These are phyloP conservation scores for Durio zibethinus DNA, from an alignment of 345 rosid genomes.

Conservation along the genomic window DNA sequence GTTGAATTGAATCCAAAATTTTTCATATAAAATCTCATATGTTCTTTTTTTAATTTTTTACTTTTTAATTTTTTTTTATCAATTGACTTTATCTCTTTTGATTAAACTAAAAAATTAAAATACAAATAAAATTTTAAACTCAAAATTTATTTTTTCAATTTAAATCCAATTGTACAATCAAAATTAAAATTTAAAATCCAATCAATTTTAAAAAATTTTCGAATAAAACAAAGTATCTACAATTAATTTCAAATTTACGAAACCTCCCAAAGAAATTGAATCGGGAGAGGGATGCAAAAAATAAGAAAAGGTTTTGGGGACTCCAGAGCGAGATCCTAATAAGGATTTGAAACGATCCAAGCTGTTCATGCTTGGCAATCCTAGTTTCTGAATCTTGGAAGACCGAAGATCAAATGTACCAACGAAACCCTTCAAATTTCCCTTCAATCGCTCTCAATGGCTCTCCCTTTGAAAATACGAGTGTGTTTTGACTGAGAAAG, in stretches of 20 bases:
- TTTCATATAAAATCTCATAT: too few relatives aligned
- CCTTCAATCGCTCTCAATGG: background rate
- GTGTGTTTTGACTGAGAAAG: background rate
- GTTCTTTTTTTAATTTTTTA: too few relatives aligned
- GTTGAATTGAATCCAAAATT: too few relatives aligned
- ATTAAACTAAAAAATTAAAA: too few relatives aligned
- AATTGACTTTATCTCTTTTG: too few relatives aligned
- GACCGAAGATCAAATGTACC: background rate
- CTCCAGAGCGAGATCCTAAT: conserved; percentile 36
- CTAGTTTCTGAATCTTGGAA: conserved; percentile 66
- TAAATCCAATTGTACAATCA: too few relatives aligned
- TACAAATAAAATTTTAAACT: too few relatives aligned
- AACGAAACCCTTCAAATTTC: conserved; percentile 14
- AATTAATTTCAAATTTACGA: conserved; percentile 71
- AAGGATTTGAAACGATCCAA: conserved; percentile 57
- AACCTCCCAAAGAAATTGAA: conserved; percentile 56
- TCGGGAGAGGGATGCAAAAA: conserved; percentile 52
- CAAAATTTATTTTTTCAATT: too few relatives aligned
- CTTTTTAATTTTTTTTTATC: too few relatives aligned
- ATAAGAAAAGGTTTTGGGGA: conserved; percentile 50
- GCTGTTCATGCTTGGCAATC: conserved; percentile 63
- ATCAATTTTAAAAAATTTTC: too few relatives aligned
- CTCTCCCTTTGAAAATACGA: conserved; percentile 6
- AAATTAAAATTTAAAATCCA: too few relatives aligned
- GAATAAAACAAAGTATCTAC: too few relatives aligned